Percentiles rank a stretch among this genome's conserved stretches.
These are phyloP conservation scores for Keithomyces neogunnii DNA, from an alignment of 2,329 filamentous ascomycete genomes.

Conservation along the genomic window DNA sequence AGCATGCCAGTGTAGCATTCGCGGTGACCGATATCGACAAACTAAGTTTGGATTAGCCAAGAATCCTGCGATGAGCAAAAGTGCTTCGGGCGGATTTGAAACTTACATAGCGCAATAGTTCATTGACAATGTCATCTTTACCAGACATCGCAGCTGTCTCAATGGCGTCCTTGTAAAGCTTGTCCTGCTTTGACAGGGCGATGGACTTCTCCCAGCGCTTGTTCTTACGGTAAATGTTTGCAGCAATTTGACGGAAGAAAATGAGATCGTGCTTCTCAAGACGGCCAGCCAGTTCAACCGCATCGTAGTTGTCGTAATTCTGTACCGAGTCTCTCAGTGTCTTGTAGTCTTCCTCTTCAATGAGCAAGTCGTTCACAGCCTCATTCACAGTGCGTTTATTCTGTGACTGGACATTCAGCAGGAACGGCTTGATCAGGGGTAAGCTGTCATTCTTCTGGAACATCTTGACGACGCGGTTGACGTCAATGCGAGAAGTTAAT, in stretches of 20 bases:
- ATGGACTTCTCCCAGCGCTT: constrained; percentile 99
- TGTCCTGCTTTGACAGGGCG: constrained; percentile 94
- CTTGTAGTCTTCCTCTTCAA: constrained; percentile 99
- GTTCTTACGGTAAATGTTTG: constrained; percentile 98
- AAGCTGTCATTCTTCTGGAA: constrained; percentile 98
- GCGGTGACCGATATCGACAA: constrained; percentile 96
- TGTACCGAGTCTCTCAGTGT: constrained; percentile 94
- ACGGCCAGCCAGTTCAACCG: constrained; percentile 81
- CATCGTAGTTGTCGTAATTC: constrained; percentile 98
- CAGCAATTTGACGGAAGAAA: constrained; percentile 98
- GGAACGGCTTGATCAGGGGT: constrained; percentile 96
- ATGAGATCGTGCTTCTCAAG: constrained; percentile 96
- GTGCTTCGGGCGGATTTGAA: not conserved
- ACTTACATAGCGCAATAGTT: constrained; percentile 94
- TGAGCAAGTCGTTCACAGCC: constrained; percentile 93
- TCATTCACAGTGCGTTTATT: constrained; percentile 99
- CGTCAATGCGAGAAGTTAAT: constrained; percentile 87
- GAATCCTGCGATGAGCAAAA: not conserved
- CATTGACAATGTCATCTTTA: constrained; percentile 89
- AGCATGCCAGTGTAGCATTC: constrained; percentile 99
- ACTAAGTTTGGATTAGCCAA: constrained; percentile 47
- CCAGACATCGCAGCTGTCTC: constrained; percentile 90
- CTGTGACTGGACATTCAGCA: constrained; percentile 89
- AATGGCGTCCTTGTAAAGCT: constrained; percentile 98
- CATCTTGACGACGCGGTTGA: constrained; percentile 98